phyloP scores from a whole-genome alignment of 257 asterid species.

The Plantago ovata region DNA sequence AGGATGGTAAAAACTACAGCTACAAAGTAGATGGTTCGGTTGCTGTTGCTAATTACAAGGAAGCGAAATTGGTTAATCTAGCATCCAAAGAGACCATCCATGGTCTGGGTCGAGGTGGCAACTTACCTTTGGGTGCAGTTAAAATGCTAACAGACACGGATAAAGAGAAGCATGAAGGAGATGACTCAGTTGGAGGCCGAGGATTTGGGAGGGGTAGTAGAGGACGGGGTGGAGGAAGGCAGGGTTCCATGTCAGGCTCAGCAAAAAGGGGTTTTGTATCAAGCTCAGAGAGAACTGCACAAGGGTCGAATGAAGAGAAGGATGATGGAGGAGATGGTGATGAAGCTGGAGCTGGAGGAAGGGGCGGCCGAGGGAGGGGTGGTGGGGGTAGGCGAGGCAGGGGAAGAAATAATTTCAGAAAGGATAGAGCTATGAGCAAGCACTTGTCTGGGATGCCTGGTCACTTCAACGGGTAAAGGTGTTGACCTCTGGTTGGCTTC shows the following conservation, averaged over 20 bases:
- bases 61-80: conserved; percentile 63
- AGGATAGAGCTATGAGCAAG: conserved; percentile 71
- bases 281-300: conserved; percentile 1
- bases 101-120: conserved; percentile 94
- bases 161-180: conserved; percentile 29
- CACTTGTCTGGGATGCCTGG: conserved; percentile 63
- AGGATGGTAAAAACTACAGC: conserved; percentile 94
- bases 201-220: conserved; percentile 35
- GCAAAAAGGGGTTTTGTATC: conserved; percentile 7
- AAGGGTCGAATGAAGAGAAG: conserved; percentile 24
- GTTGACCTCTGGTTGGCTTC: background rate
- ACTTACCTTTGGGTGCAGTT: conserved; percentile 68
- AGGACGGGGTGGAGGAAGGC: conserved; percentile 36
- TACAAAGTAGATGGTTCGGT: conserved; percentile 89
- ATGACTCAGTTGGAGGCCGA: conserved; percentile 24
- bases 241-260: conserved; percentile 11
- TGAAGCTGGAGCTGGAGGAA: conserved; percentile 31
- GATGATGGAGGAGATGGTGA: conserved; percentile 21
- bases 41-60: conserved; percentile 62
- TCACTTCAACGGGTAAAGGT: conserved; percentile 27
- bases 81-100: conserved; percentile 62
- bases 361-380: conserved; percentile 44
- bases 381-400: conserved; percentile 60
- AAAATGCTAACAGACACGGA: conserved; percentile 31
- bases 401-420: conserved; percentile 52